These are phyloP conservation scores for Lepidium aucheri DNA, from an alignment of 345 rosid genomes.

Conservation along the genomic window DNA sequence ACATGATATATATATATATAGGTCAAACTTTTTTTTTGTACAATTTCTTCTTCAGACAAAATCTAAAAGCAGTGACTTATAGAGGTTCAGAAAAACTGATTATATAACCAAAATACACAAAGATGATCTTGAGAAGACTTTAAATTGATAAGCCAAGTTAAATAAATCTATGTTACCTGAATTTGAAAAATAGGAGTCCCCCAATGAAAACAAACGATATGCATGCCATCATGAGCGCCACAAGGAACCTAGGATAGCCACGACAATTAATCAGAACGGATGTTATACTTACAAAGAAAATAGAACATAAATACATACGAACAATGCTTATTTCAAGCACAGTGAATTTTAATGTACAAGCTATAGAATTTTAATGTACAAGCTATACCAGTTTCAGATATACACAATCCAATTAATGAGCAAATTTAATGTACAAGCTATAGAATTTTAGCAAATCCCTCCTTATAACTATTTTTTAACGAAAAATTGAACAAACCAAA, in stretches of 20 bases:
- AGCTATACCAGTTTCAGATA: no score
- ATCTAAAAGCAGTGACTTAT: neutral
- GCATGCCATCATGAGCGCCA: slow-evolving; percentile 73
- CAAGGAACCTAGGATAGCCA: slow-evolving; percentile 54
- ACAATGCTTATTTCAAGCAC: slow-evolving; percentile 2
- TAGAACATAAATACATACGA: neutral
- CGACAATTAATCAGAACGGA: slow-evolving; percentile 7
- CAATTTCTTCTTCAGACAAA: neutral
- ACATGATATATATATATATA: neutral
- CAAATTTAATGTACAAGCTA: no score
- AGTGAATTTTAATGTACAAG: no score
- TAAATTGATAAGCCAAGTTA: neutral
- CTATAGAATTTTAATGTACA: no score
- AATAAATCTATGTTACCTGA: slow-evolving; percentile 61
- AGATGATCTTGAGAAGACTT: neutral
- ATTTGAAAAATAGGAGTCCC: slow-evolving; percentile 68
- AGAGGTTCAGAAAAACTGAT: neutral
- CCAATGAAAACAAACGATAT: slow-evolving; percentile 80
- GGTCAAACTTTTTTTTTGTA: neutral
- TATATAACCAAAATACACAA: neutral
- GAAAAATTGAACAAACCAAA: no score
- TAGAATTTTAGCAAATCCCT: no score
- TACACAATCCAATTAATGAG: no score
- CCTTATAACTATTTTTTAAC: no score
- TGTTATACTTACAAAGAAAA: neutral